Percentiles rank a stretch among this genome's conserved stretches.
These are phyloP conservation scores for Fomitopsis pinicola DNA, from an alignment of 1,284 basidiomycete species.

Conservation along the genomic window DNA sequence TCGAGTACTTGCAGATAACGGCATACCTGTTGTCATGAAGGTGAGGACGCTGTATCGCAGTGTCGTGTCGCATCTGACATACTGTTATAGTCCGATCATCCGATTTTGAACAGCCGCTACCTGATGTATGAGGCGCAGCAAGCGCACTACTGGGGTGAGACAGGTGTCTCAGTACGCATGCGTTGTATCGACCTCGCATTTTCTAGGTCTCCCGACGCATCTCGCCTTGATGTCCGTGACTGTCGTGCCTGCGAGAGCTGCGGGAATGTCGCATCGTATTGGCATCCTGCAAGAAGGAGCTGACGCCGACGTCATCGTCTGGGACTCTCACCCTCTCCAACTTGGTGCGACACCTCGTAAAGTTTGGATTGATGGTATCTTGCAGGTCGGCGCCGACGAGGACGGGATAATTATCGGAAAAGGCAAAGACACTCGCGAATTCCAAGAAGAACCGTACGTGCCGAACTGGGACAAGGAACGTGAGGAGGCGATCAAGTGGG, in stretches of 20 bases:
- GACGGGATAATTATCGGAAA: slow-evolving; percentile 30
- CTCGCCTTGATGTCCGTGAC: slow-evolving; percentile 74
- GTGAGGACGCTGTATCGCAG: slow-evolving; percentile 28
- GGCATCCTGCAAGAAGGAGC: slow-evolving; percentile 66
- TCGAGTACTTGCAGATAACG: slow-evolving; percentile 30
- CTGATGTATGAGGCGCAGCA: slow-evolving; percentile 85
- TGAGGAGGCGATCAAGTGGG: slow-evolving; percentile 50
- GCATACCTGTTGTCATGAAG: slow-evolving; percentile 76
- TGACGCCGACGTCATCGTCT: slow-evolving; percentile 59
- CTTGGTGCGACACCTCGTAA: slow-evolving; percentile 74
- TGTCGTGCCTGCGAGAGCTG: slow-evolving; percentile 69
- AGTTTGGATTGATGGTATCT: slow-evolving; percentile 71
- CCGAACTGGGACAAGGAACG: slow-evolving; percentile 62
- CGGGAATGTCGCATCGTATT: slow-evolving; percentile 81
- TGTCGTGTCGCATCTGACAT: background rate
- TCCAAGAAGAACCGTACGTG: slow-evolving; percentile 48
- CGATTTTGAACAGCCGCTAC: slow-evolving; percentile 72
- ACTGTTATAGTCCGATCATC: slow-evolving; percentile 59
- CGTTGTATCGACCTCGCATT: background rate
- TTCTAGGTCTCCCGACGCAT: slow-evolving; percentile 42
- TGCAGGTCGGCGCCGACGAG: slow-evolving; percentile 52
- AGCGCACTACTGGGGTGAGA: slow-evolving; percentile 68
- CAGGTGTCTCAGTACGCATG: background rate
- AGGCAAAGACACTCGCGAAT: slow-evolving; percentile 22
- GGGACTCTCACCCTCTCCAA: slow-evolving; percentile 79